Conservation (phyloP, 164 flowering plant species). For the Tinospora cordifolia region DNA sequence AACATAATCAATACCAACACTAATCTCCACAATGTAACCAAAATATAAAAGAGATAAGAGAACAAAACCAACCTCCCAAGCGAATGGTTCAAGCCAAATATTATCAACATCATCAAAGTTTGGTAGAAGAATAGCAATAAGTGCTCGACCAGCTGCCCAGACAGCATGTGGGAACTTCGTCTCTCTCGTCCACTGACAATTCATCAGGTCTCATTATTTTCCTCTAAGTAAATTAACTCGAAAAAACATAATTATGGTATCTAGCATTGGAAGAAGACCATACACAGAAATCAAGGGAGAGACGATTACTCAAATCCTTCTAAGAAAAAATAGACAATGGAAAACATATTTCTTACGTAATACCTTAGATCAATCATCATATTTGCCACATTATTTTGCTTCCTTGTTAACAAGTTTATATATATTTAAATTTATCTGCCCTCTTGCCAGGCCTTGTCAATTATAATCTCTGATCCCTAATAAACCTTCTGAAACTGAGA, state of each 20-base stretch:
- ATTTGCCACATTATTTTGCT: too few species aligned
- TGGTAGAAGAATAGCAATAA: slow-evolving; percentile 74
- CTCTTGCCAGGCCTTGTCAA: too few species aligned
- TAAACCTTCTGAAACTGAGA: too few species aligned
- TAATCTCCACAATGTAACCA: neutral
- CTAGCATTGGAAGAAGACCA: neutral
- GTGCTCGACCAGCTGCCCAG: slow-evolving; percentile 99
- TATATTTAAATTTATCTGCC: too few species aligned
- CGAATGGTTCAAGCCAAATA: slow-evolving; percentile 85
- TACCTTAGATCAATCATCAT: too few species aligned
- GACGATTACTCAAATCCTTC: neutral
- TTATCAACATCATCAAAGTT: slow-evolving; percentile 83
- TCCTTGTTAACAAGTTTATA: too few species aligned
- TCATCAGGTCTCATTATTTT: slow-evolving; percentile 9
- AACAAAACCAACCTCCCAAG: slow-evolving; percentile 73
- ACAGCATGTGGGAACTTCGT: slow-evolving; percentile 91
- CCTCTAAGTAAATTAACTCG: neutral
- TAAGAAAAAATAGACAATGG: neutral
- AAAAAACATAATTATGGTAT: neutral
- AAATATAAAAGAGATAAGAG: neutral
- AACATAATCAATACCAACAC: neutral
- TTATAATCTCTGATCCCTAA: too few species aligned
- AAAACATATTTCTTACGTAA: too few species aligned
- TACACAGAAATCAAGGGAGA: neutral
- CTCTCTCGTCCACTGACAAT: slow-evolving; percentile 77